Evolutionary conservation across 164 flowering plant species (phyloP).

Genomic region (Taxillus chinensis): DNA sequence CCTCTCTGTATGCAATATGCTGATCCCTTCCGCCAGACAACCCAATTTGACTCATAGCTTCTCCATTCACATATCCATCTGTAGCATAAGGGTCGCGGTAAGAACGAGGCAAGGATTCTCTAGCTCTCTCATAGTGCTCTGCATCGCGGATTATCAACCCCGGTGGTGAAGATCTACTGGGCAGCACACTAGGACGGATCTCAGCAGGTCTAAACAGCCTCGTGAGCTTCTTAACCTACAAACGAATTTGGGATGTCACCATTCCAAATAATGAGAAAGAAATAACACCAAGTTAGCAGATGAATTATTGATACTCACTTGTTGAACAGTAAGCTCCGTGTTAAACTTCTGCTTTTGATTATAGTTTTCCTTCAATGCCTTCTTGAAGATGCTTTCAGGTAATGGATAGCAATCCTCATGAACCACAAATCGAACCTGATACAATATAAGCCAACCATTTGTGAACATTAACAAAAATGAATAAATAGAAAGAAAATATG

Average conservation of each 20-base stretch:
- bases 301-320: slow-evolving; percentile 32
- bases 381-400: slow-evolving; percentile 57
- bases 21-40: slow-evolving; percentile 19
- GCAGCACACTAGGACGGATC: slow-evolving; percentile 19
- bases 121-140: slow-evolving; percentile 11
- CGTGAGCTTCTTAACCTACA: slow-evolving; percentile 48
- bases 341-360: slow-evolving; percentile 48
- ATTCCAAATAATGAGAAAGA: slow-evolving; percentile 2
- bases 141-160: slow-evolving; percentile 5
- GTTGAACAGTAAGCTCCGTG: slow-evolving; percentile 48
- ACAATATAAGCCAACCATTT: background rate
- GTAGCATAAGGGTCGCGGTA: slow-evolving; percentile 9
- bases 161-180: slow-evolving; percentile 12
- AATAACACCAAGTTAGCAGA: slow-evolving; percentile 1
- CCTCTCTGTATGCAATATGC: slow-evolving; percentile 7
- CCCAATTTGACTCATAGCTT: slow-evolving; percentile 10
- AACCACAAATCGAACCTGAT: slow-evolving; percentile 63
- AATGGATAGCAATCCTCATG: slow-evolving; percentile 57
- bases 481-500: no score
- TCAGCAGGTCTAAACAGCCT: slow-evolving; percentile 40
- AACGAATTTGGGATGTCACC: slow-evolving; percentile 6
- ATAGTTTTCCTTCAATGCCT: slow-evolving; percentile 62
- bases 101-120: slow-evolving; percentile 16
- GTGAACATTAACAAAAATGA: no score
- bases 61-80: slow-evolving; percentile 11